phyloP scores from a whole-genome alignment of 2,329 filamentous ascomycete genomes.

The Exophiala calicioides region DNA sequence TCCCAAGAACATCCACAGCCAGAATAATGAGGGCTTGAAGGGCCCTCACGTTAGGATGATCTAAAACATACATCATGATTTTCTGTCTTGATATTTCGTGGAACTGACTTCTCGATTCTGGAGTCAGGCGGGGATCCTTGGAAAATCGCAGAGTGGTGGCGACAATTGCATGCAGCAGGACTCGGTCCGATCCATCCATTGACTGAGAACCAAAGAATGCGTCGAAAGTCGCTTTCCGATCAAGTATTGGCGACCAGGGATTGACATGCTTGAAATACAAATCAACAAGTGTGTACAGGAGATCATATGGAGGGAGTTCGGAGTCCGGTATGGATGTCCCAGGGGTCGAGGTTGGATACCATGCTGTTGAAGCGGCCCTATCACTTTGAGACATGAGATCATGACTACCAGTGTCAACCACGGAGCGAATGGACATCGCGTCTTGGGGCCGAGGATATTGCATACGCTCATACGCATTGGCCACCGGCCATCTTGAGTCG shows the following conservation, averaged over 20 bases:
- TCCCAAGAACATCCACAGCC: slow-evolving; percentile 80
- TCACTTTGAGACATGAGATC: slow-evolving; percentile 25
- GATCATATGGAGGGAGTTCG: slow-evolving; percentile 68
- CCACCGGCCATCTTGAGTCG: slow-evolving; percentile 18
- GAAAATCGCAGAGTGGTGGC: slow-evolving; percentile 85
- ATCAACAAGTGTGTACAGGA: slow-evolving; percentile 71
- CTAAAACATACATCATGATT: slow-evolving; percentile 82
- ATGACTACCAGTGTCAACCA: slow-evolving; percentile 19
- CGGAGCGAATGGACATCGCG: slow-evolving; percentile 28
- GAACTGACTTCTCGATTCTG: slow-evolving; percentile 71
- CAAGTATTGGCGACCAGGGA: slow-evolving; percentile 86
- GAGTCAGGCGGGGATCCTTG: slow-evolving; percentile 70
- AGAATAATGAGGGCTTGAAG: slow-evolving; percentile 85
- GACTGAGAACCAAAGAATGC: slow-evolving; percentile 66
- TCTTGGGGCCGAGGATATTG: slow-evolving; percentile 27
- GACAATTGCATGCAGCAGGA: slow-evolving; percentile 83
- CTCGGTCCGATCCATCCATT: slow-evolving; percentile 68
- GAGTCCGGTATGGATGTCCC: slow-evolving; percentile 20
- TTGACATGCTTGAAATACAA: slow-evolving; percentile 80
- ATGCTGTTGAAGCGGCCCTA: slow-evolving; percentile 16
- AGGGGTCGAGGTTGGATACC: slow-evolving; percentile 22
- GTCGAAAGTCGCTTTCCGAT: slow-evolving; percentile 78
- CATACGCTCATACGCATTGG: slow-evolving; percentile 27
- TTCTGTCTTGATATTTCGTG: slow-evolving; percentile 80
- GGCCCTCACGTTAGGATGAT: slow-evolving; percentile 84